These are phyloP conservation scores for Gloeostereum incarnatum DNA, from an alignment of 768 basidiomycete species.

Conservation along the genomic window DNA sequence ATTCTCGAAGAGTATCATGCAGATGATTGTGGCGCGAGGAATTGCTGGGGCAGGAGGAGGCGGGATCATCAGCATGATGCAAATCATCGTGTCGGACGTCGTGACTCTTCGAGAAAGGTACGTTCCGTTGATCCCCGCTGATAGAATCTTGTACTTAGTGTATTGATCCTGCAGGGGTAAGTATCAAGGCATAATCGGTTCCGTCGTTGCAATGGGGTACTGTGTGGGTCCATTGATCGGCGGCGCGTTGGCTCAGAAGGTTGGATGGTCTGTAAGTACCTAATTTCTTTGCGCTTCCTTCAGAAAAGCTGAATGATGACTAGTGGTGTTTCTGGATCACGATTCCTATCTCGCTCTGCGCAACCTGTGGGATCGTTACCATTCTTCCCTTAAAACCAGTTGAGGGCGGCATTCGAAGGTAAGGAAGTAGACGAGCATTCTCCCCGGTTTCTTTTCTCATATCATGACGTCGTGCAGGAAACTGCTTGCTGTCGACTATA, in stretches of 20 bases:
- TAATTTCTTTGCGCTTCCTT: not conserved
- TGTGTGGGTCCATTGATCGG: constrained; percentile 62
- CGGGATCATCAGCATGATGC: constrained; percentile 57
- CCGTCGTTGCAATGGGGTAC: constrained; percentile 46
- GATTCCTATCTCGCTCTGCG: constrained; percentile 45
- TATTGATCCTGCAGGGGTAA: constrained; percentile 41
- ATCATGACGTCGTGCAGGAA: constrained; percentile 29
- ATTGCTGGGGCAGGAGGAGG: constrained; percentile 66
- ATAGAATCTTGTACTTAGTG: not conserved
- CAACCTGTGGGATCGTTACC: constrained; percentile 48
- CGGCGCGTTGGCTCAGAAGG: constrained; percentile 52
- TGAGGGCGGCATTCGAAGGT: constrained; percentile 47
- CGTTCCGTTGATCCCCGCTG: constrained; percentile 7
- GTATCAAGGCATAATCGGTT: constrained; percentile 69
- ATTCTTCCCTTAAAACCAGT: constrained; percentile 65
- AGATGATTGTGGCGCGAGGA: constrained; percentile 63
- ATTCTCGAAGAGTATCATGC: constrained; percentile 52
- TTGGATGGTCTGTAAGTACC: constrained; percentile 52
- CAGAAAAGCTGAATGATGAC: not conserved
- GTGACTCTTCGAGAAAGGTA: constrained; percentile 61
- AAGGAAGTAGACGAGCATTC: no score
- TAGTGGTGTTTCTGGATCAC: constrained; percentile 76
- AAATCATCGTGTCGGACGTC: constrained; percentile 68
- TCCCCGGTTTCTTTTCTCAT: not conserved
- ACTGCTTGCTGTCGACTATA: constrained; percentile 54